phyloP scores from a whole-genome alignment of 192 early-diverging fungal species.

The Kickxella alabastrina region DNA sequence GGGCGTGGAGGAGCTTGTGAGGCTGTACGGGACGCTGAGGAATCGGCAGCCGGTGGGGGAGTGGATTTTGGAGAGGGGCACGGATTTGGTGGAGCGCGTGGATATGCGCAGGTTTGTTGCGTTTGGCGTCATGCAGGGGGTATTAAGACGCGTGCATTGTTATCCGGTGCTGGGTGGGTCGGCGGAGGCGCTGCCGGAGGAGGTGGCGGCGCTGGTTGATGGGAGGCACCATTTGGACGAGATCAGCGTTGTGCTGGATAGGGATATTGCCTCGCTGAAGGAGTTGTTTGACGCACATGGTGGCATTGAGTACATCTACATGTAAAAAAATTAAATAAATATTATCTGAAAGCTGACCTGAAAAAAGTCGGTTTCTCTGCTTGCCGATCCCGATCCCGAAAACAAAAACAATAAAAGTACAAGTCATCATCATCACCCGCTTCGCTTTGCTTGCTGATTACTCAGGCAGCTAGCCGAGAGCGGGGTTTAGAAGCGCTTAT shows the following conservation, averaged over 20 bases:
- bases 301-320: constrained; percentile 31
- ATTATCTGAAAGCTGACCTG: no score
- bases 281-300: constrained; percentile 20
- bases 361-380: not conserved
- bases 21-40: constrained; percentile 76
- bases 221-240: constrained; percentile 48
- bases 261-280: constrained; percentile 16
- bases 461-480: no score
- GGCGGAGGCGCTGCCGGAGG: not conserved
- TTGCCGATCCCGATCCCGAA: not conserved
- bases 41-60: constrained; percentile 74
- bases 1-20: constrained; percentile 66
- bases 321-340: constrained; percentile 1
- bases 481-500: no score
- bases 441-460: no score
- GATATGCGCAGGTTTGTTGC: constrained; percentile 87
- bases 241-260: constrained; percentile 26
- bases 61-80: constrained; percentile 79
- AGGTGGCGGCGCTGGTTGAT: constrained; percentile 23
- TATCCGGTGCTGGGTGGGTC: constrained; percentile 60
- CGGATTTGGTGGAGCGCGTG: constrained; percentile 60
- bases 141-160: constrained; percentile 86
- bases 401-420: no score
- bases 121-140: constrained; percentile 82
- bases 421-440: no score